Evolutionary conservation across 768 basidiomycete genomes (phyloP), one percentile per base, ranked within the genome.

Genomic region (Russula foetens): DNA sequence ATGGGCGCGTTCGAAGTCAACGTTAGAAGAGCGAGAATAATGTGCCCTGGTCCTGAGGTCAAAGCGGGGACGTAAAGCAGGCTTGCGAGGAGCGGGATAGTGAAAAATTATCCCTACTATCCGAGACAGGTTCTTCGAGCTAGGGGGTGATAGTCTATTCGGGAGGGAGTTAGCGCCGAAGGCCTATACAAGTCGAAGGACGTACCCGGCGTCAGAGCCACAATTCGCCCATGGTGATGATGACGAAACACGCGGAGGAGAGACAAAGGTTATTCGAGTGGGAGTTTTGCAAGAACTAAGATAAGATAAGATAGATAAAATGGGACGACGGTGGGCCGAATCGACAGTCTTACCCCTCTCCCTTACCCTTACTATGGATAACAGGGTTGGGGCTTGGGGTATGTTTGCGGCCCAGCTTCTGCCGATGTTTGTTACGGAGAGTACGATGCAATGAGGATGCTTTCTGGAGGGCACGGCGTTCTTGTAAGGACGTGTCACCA

Each of bases 81-180:
- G 50, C 56, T 52, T 62, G 14, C 14, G 46, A 26, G 24, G 51
- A 6, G 51, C 23, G 21, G 56, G 56, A 21, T 49, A 24, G 45
- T 58, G 56, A 23, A 53, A 53, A 15, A 53, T 46, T 7, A 35
- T 23, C 23, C 29, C 56, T 33, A 23, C 56, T 8, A 53, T 23
- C 31, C 61, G 61, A 35, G 61, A 62, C n/a, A 62, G 29, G 28
- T 58, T 53, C 51, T 53, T 62, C 9, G 45, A 41, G 17, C 43
- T 28, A 24, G 55, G 29, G 24, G 45, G 43, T 19, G 46, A 17
- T 12, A 21, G 23, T 53, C 60, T 62, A 45, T 48, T 15, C 53
- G 23, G 24, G 45, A 58, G 23, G 24, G 45, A 48, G 60, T 61
- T 49, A 61, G 51, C 35, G 43, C 26, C 17, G 19, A 48, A n/a